Percentiles rank a stretch among this genome's conserved stretches.
phyloP scores from a whole-genome alignment of 2,329 filamentous ascomycete genomes.

The Ophiosphaerella korrae region DNA sequence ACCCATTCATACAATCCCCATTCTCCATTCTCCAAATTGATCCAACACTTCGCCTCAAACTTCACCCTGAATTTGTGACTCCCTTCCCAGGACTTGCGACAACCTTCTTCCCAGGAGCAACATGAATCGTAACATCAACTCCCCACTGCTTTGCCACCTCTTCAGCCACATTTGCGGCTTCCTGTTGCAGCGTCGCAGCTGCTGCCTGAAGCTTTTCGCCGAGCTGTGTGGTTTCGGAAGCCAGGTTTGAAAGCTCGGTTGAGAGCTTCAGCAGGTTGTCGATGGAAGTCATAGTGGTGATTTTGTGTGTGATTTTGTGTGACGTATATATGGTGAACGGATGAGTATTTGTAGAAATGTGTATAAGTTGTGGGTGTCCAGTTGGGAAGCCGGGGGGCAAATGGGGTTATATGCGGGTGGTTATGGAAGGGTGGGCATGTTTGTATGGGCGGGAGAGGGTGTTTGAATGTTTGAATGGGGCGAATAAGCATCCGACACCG shows the following conservation, averaged over 20 bases:
- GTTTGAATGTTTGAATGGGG: no score
- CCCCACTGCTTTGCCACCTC: constrained; percentile 28
- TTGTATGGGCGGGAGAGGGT: no score
- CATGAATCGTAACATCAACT: constrained; percentile 18
- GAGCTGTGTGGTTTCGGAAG: constrained; percentile 15
- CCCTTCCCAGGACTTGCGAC: neutral
- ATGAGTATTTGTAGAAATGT: neutral
- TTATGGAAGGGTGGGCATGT: no score
- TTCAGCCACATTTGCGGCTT: constrained; percentile 30
- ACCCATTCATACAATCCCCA: no score
- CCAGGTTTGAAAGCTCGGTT: constrained; percentile 21
- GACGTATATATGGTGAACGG: neutral
- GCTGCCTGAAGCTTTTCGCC: constrained; percentile 20
- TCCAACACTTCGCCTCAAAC: neutral
- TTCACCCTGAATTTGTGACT: neutral
- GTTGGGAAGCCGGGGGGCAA: no score
- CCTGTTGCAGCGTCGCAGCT: constrained; percentile 23
- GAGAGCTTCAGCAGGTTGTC: constrained; percentile 29
- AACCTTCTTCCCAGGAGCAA: neutral
- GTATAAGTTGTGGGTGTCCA: neutral
- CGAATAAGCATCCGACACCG: no score
- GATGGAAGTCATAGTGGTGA: constrained; percentile 17
- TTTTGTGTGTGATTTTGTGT: neutral
- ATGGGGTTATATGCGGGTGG: no score
- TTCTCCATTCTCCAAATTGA: no score